A percentile compares a stretch with the other conserved stretches of the same genome.
These are phyloP conservation scores for Lanmaoa rubissima DNA, from an alignment of 768 basidiomycete genomes.

Conservation along the genomic window DNA sequence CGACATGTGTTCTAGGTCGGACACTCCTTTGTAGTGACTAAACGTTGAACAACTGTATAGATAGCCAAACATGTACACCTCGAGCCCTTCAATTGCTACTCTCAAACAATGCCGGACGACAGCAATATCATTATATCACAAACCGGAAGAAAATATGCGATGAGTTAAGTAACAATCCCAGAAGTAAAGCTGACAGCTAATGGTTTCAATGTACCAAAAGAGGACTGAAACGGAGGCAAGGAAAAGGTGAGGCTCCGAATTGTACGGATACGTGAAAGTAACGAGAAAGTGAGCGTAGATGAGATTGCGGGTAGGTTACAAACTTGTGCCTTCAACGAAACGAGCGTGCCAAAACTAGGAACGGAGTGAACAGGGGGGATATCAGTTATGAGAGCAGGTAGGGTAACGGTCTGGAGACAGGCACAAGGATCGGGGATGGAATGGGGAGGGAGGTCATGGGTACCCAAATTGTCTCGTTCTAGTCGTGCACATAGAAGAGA, in stretches of 20 bases:
- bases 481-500: conserved; percentile 23
- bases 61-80: not conserved
- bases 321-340: conserved; percentile 30
- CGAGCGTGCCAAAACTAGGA: conserved; percentile 23
- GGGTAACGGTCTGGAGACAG: conserved; percentile 26
- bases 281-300: conserved; percentile 32
- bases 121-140: conserved; percentile 45
- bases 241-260: conserved; percentile 11
- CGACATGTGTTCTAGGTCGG: conserved; percentile 58
- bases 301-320: conserved; percentile 33
- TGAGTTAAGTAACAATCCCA: conserved; percentile 34
- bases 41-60: not conserved
- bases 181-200: conserved; percentile 19
- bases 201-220: conserved; percentile 19
- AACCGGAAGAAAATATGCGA: conserved; percentile 34
- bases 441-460: conserved; percentile 23
- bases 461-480: conserved; percentile 29
- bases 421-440: conserved; percentile 19
- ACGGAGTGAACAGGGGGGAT: conserved; percentile 21
- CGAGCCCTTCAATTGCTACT: not conserved
- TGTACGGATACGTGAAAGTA: conserved; percentile 18
- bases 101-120: conserved; percentile 13
- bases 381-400: conserved; percentile 32
- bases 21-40: not conserved
- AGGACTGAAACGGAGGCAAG: conserved; percentile 9